Evolutionary conservation across 768 basidiomycete species (phyloP).

Genomic region (Tephrocybe rancida): DNA sequence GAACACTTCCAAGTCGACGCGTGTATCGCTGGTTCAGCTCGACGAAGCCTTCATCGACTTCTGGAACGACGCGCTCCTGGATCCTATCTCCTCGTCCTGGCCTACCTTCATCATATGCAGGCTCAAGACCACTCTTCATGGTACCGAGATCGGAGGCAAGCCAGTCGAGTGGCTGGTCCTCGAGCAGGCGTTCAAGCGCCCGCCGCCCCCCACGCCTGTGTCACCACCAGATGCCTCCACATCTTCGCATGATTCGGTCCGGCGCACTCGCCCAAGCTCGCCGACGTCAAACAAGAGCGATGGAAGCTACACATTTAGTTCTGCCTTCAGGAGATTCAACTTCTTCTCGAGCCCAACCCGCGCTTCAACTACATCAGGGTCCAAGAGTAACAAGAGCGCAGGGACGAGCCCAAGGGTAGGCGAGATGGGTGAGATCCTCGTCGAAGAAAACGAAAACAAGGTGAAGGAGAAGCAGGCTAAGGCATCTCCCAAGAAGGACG

Average conservation of each 20-base stretch:
- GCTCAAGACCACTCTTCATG: conserved; percentile 47
- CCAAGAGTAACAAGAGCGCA: conserved; percentile 36
- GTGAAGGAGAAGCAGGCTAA: conserved; percentile 1
- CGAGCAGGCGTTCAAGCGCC: conserved; percentile 56
- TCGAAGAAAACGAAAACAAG: conserved; percentile 47
- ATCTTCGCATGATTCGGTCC: conserved; percentile 17
- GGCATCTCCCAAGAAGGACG: conserved; percentile 14
- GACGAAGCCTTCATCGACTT: conserved; percentile 87
- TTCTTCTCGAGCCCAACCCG: conserved; percentile 51
- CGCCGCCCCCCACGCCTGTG: conserved; percentile 33
- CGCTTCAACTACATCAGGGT: conserved; percentile 30
- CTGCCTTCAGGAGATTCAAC: conserved; percentile 65
- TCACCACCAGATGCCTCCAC: conserved; percentile 11
- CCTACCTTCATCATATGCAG: conserved; percentile 73
- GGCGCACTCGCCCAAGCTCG: conserved; percentile 33
- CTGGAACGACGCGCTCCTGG: conserved; percentile 75
- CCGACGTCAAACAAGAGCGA: conserved; percentile 50
- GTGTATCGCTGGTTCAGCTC: conserved; percentile 53
- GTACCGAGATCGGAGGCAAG: conserved; percentile 34
- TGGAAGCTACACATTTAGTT: conserved; percentile 37
- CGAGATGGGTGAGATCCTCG: conserved; percentile 72
- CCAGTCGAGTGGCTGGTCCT: conserved; percentile 66
- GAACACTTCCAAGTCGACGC: conserved; percentile 39
- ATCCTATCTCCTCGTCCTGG: conserved; percentile 67
- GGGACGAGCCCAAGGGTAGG: conserved; percentile 46